phyloP scores from a whole-genome alignment of 2,329 filamentous ascomycete genomes.

The Colletotrichum kahawae region DNA sequence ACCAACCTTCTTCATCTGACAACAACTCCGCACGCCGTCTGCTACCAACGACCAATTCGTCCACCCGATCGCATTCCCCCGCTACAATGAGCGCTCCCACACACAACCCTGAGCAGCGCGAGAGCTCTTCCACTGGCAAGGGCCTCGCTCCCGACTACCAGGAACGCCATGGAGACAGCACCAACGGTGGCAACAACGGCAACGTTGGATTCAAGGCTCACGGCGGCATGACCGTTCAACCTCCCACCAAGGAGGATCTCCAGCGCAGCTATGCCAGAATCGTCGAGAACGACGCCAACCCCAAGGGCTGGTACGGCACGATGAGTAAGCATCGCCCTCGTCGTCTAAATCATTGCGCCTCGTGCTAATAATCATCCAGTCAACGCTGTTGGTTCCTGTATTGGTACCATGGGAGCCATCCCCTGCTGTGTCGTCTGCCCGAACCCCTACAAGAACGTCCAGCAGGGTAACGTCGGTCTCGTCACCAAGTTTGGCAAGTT shows the following conservation, averaged over 20 bases:
- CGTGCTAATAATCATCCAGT: slow-evolving; percentile 47
- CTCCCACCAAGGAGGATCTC: slow-evolving; percentile 81
- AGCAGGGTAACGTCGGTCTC: slow-evolving; percentile 92
- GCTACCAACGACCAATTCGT: neutral
- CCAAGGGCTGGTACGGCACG: slow-evolving; percentile 86
- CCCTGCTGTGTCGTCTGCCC: slow-evolving; percentile 92
- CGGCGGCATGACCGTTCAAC: slow-evolving; percentile 73
- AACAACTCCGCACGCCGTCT: slow-evolving; percentile 6
- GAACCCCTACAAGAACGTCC: slow-evolving; percentile 93
- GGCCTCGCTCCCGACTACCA: slow-evolving; percentile 17
- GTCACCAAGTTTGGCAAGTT: slow-evolving; percentile 96
- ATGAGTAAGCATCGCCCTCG: slow-evolving; percentile 67
- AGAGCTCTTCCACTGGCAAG: slow-evolving; percentile 19
- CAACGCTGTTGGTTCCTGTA: slow-evolving; percentile 72
- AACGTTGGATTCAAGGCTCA: slow-evolving; percentile 52
- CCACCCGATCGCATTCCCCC: slow-evolving; percentile 4
- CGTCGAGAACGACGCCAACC: slow-evolving; percentile 68
- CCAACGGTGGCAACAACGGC: slow-evolving; percentile 23
- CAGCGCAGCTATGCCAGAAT: slow-evolving; percentile 79
- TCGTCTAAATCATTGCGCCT: neutral
- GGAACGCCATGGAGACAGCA: neutral
- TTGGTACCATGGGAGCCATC: slow-evolving; percentile 84
- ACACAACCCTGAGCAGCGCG: neutral
- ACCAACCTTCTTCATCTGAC: slow-evolving; percentile 21
- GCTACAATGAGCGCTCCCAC: slow-evolving; percentile 19